Base-by-base conservation (phyloP, 2,329 filamentous ascomycete genomes). In the Cladosporium sp. region DNA sequence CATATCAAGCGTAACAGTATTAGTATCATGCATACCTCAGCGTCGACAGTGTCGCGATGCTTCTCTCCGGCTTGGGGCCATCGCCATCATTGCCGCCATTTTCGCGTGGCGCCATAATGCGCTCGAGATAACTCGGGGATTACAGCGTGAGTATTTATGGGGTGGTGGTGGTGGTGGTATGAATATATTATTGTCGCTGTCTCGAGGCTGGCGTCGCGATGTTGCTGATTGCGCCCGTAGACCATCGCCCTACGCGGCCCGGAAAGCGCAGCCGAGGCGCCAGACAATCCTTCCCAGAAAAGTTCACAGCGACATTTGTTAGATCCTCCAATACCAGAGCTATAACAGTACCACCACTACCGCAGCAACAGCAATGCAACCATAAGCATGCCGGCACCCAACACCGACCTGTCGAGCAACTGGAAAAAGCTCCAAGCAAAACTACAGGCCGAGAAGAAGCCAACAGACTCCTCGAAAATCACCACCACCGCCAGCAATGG, bases 41-140 rank as follows among this genome's bases (percentile, higher is more conserved):
- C 32, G 93, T 94, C 72, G 92, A 90, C 68, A 95, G 82, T 39
- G 93, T 97, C 71, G 93, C 93, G 75, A 89, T 89, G 64, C 93
- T 90, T 76, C 89, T 96, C 78, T 94, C 86, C 34, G 87, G 82
- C 62, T 86, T 85, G 61, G 65, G 66, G 46, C 76, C 75, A 10
- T 75, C 74, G 36, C 65, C 69, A 54, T 72, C 71, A 43, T 70
- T 69, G n/a, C 63, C 71, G 64, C 70, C 72, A 65, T 69, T 67
- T 63, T 73, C 85, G 69, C 83, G 80, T 71, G 81, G 83, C 70
- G 82, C 85, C 86, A 88, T 88, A 62, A 48, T 67, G 65, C 43
- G 58, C 28, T 65, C 63, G 14, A 23, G 65, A 66, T 54, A 64
- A 26, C 30, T 28, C 13, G 21, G 14, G 5, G 10, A 13, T 18